These are phyloP conservation scores for Pseudogymnoascus sp. DNA, from an alignment of 2,329 filamentous ascomycete genomes.

Conservation along the genomic window DNA sequence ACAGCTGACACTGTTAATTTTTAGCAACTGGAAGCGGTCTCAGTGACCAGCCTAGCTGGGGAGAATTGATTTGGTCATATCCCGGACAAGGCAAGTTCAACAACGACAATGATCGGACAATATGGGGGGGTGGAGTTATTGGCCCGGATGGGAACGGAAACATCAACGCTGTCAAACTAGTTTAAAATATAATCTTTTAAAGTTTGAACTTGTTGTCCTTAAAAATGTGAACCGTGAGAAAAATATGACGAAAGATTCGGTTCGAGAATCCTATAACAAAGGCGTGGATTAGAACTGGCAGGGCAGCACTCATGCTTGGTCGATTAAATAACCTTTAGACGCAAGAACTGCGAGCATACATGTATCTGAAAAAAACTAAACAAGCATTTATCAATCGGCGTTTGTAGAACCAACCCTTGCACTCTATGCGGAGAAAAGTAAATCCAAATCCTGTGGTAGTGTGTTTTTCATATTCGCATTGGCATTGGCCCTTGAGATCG, in stretches of 20 bases:
- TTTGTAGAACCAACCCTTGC: not conserved
- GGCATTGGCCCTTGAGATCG: not conserved
- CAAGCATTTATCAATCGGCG: not conserved
- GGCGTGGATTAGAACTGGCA: not conserved
- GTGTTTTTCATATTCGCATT: not conserved
- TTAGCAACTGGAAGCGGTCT: slow-evolving; percentile 2
- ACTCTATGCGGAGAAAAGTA: not conserved
- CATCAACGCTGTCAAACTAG: not conserved
- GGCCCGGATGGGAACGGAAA: slow-evolving; percentile 19
- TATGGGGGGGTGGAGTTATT: slow-evolving; percentile 22
- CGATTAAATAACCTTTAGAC: not conserved
- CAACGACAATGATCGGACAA: slow-evolving; percentile 21
- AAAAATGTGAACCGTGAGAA: not conserved
- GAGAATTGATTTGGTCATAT: slow-evolving; percentile 28
- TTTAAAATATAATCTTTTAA: not conserved
- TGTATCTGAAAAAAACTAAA: not conserved
- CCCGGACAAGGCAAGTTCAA: slow-evolving; percentile 16
- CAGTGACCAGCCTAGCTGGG: slow-evolving; percentile 28
- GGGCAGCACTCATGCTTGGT: not conserved
- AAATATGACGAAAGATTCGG: not conserved
- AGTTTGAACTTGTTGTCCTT: not conserved
- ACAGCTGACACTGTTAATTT: not conserved
- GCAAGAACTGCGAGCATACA: not conserved
- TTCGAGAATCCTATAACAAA: not conserved
- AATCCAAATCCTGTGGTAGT: not conserved